Evolutionary conservation across 1,139 yeast genomes (phyloP).

Genomic region (Protomyces inouyei): DNA sequence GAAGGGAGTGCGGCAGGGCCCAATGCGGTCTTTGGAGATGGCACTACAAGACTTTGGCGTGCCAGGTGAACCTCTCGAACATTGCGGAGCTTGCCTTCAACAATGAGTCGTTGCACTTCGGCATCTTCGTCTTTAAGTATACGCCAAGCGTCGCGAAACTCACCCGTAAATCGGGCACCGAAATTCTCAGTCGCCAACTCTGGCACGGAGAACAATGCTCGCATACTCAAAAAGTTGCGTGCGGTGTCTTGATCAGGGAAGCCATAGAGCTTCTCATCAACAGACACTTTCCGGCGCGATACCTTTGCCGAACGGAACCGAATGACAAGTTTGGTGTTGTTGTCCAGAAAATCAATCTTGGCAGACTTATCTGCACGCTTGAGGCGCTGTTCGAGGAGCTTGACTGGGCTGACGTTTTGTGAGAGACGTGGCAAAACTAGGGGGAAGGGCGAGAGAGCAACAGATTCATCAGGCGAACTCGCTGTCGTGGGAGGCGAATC

Average conservation of each 20-base stretch:
- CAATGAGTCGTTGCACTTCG: background rate
- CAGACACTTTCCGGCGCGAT: background rate
- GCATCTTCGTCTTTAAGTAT: constrained; percentile 14
- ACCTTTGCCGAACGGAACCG: constrained; percentile 20
- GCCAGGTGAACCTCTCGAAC: background rate
- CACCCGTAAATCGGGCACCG: constrained; percentile 14
- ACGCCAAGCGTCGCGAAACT: constrained; percentile 13
- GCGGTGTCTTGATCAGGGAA: constrained; percentile 17
- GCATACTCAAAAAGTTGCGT: constrained; percentile 7
- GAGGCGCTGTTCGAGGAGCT: constrained; percentile 8
- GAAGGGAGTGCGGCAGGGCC: background rate
- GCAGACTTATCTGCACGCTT: constrained; percentile 21
- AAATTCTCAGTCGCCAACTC: constrained; percentile 18
- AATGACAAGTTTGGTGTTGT: background rate
- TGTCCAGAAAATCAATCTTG: background rate
- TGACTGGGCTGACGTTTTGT: constrained; percentile 11
- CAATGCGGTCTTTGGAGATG: background rate
- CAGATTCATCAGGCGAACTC: background rate
- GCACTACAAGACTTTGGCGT: background rate
- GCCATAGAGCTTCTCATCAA: background rate
- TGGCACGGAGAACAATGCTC: constrained; percentile 17
- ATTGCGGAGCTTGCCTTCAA: constrained; percentile 10
- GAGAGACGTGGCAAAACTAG: constrained; percentile 10
- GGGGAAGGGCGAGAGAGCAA: background rate
- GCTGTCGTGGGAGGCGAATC: background rate